Base-by-base conservation (phyloP, 1,284 basidiomycete genomes). In the Apiotrichum gamsii region DNA sequence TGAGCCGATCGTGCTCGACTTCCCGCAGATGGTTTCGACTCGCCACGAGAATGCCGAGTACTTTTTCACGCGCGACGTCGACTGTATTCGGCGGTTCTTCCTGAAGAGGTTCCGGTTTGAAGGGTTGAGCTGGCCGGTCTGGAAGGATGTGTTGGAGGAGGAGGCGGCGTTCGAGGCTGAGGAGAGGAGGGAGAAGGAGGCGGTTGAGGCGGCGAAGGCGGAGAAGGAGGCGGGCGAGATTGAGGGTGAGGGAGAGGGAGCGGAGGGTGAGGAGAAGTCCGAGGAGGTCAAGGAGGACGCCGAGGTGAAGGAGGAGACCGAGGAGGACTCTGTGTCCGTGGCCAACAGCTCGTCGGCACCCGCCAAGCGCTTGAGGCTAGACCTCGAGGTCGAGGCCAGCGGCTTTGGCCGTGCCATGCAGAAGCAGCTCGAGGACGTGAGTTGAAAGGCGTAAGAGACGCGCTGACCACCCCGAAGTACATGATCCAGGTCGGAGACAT, bases 11-110 rank as follows among this genome's bases (percentile, higher is more conserved):
- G 82, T 99, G 29, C 98, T 99, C 60, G 95, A 99, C 75, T 99
- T 99, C 67, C 94, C 94, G 3, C 94, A 99, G 75, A 97, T 98
- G 94, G 89, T 98, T 70, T 91, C 87, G 76, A 94, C 89, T 30
- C 87, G 91, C 40, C 94, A 99, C 64, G 82, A 84, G 62, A 96
- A 99, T 70, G 95, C 94, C 10, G 94, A 97, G 75, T 95, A 91
- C 85, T 98, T 95, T 75, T 99, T 99, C 74, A 90, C 96, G 65
- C 84, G 94, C 29, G 94, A 99, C 69, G 94, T 99, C 14, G 85
- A 94, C 52, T 96, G 95, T 69, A 90, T 99, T 56, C 81, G 90
- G 35, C 83, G 82, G 10, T 99, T 96, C 75, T 98, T 99, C 78
- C 80, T 78, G 56, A 81, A 90, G 54, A 77, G 93, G 19, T 98